phyloP scores from a whole-genome alignment of 2,329 filamentous ascomycete genomes.

The Cladosporium colombiae region DNA sequence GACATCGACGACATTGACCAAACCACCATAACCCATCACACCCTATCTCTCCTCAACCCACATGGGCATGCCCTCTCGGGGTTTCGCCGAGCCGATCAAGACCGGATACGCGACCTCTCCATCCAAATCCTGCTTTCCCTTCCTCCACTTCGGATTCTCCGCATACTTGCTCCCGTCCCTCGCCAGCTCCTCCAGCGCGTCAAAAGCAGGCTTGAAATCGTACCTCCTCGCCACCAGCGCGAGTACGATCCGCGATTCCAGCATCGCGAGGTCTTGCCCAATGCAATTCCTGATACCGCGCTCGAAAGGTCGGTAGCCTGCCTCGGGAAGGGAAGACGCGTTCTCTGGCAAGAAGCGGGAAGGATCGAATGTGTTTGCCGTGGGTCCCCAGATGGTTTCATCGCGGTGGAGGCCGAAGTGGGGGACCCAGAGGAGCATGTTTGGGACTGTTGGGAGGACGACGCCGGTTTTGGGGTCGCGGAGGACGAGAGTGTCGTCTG shows the following conservation, averaged over 20 bases:
- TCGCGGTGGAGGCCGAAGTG: slow-evolving; percentile 39
- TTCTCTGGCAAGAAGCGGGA: slow-evolving; percentile 46
- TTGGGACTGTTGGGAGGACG: slow-evolving; percentile 46
- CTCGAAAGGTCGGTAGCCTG: slow-evolving; percentile 57
- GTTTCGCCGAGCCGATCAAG: slow-evolving; percentile 33
- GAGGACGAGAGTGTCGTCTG: slow-evolving; percentile 37
- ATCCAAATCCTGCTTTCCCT: slow-evolving; percentile 30
- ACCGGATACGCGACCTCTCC: slow-evolving; percentile 35
- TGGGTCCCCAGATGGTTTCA: slow-evolving; percentile 41
- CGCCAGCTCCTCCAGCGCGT: slow-evolving; percentile 33
- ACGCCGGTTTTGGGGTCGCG: slow-evolving; percentile 44
- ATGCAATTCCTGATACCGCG: slow-evolving; percentile 56
- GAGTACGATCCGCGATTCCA: slow-evolving; percentile 53
- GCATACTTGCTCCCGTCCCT: slow-evolving; percentile 37
- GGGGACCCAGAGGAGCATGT: slow-evolving; percentile 46
- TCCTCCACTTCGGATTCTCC: slow-evolving; percentile 25
- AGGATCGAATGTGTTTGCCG: slow-evolving; percentile 48
- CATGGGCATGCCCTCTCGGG: slow-evolving; percentile 36
- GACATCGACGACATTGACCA: neutral
- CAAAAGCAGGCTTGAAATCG: slow-evolving; percentile 46
- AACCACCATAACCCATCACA: neutral
- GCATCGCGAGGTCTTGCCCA: slow-evolving; percentile 55
- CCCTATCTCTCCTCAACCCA: slow-evolving; percentile 9
- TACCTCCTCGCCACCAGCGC: slow-evolving; percentile 52
- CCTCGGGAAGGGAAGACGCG: slow-evolving; percentile 39